Conservation (phyloP, 768 basidiomycete genomes). For the Hypholoma fasciculare region DNA sequence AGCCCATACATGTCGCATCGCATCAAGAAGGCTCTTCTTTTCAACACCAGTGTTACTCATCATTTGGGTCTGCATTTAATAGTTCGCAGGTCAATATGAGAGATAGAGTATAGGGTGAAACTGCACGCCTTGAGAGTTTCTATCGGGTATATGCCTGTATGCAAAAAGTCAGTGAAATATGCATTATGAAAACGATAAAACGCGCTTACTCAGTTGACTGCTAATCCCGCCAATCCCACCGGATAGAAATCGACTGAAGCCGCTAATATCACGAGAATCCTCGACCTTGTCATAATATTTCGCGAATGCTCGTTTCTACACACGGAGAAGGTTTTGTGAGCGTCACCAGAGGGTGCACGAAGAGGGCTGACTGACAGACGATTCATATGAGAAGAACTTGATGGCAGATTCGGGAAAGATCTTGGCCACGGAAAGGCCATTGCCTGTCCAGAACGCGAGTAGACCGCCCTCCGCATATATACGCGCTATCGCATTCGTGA, state of each 20-base stretch:
- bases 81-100: not conserved
- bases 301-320: conserved; percentile 92
- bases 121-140: conserved; percentile 85
- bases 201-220: conserved; percentile 80
- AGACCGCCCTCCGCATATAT: conserved; percentile 92
- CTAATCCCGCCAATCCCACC: conserved; percentile 96
- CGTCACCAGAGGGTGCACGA: not conserved
- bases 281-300: conserved; percentile 89
- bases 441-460: conserved; percentile 97
- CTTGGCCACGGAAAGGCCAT: conserved; percentile 89
- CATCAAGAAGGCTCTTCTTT: conserved; percentile 56
- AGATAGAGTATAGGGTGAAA: not conserved
- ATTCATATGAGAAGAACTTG: conserved; percentile 96
- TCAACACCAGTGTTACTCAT: conserved; percentile 80
- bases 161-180: conserved; percentile 17
- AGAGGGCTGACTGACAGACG: conserved; percentile 61
- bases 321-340: conserved; percentile 4
- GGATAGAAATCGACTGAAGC: conserved; percentile 88
- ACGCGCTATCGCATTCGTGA: conserved; percentile 69
- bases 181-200: conserved; percentile 2
- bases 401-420: conserved; percentile 98
- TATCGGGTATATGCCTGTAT: conserved; percentile 89
- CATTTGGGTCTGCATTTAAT: conserved; percentile 77
- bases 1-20: conserved; percentile 73
- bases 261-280: conserved; percentile 86